phyloP scores from a whole-genome alignment of 1,139 yeast genomes.

The Saccharomyces hybrid region DNA sequence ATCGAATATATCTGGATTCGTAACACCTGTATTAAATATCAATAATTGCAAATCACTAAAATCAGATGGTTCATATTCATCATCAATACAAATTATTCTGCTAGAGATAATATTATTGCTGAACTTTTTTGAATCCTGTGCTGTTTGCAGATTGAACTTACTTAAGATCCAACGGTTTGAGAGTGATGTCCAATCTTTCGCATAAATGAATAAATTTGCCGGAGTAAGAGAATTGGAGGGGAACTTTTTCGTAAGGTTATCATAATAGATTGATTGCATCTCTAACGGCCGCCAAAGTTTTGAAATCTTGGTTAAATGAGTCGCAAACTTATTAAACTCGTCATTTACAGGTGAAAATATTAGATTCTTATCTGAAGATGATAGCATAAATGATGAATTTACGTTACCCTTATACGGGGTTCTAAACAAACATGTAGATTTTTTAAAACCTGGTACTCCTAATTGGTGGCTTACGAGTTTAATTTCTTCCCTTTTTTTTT shows the following conservation, averaged over 20 bases:
- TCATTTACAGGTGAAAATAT: conserved; percentile 23
- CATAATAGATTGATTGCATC: conserved; percentile 16
- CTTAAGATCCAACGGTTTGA: conserved; percentile 25
- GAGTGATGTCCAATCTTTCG: conserved; percentile 22
- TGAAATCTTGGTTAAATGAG: conserved; percentile 18
- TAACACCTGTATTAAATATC: conserved; percentile 35
- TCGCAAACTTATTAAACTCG: conserved; percentile 23
- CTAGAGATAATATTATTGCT: conserved; percentile 6
- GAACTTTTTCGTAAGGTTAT: conserved; percentile 10
- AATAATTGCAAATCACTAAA: conserved; percentile 30
- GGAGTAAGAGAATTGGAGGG: conserved; percentile 13
- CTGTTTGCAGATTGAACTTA: conserved; percentile 15
- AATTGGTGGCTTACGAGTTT: conserved; percentile 30
- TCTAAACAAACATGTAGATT: conserved; percentile 16
- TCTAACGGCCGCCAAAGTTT: conserved; percentile 26
- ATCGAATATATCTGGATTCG: conserved; percentile 29
- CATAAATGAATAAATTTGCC: conserved; percentile 18
- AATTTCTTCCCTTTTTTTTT: conserved; percentile 42
- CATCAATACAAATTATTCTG: conserved; percentile 13
- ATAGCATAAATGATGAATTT: conserved; percentile 12
- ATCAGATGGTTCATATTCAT: conserved; percentile 13
- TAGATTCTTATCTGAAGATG: conserved; percentile 11
- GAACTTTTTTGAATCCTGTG: conserved; percentile 9
- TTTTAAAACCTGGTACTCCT: conserved; percentile 32
- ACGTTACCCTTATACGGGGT: conserved; percentile 12